Evolutionary conservation across 257 asterid genomes (phyloP).

Genomic region (Verbena officinalis): DNA sequence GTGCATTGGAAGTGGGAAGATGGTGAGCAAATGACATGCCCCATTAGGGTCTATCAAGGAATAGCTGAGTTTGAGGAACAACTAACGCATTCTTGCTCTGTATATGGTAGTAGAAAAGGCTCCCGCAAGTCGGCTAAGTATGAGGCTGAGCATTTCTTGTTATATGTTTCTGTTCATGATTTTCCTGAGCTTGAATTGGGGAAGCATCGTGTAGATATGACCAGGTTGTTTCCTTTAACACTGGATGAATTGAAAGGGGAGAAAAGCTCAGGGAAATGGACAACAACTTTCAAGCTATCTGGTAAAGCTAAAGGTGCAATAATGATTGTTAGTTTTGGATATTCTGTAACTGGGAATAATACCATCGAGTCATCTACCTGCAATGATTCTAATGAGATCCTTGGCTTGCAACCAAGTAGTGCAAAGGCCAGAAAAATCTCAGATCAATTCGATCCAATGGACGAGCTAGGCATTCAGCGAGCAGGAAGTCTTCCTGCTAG

Average conservation of each 20-base stretch:
- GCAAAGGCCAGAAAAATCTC: conserved; percentile 31
- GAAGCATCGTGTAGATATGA: conserved; percentile 81
- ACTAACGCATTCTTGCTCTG: conserved; percentile 70
- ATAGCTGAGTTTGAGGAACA: conserved; percentile 78
- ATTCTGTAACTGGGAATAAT: conserved; percentile 53
- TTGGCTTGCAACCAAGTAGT: conserved; percentile 38
- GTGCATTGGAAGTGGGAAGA: conserved; percentile 93
- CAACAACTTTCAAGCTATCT: conserved; percentile 83
- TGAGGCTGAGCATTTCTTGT: conserved; percentile 76
- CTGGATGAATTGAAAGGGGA: conserved; percentile 89
- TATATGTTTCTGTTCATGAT: conserved; percentile 68
- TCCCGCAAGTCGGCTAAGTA: conserved; percentile 85
- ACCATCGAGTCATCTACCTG: conserved; percentile 29
- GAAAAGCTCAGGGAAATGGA: conserved; percentile 89
- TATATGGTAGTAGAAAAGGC: conserved; percentile 80
- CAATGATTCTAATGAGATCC: conserved; percentile 39
- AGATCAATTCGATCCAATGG: conserved; percentile 37
- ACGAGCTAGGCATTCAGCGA: conserved; percentile 44
- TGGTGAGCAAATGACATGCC: conserved; percentile 62
- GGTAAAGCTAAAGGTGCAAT: conserved; percentile 86
- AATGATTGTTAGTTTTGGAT: conserved; percentile 81
- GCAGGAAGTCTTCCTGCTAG: conserved; percentile 68
- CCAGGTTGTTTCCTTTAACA: conserved; percentile 90
- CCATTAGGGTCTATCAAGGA: conserved; percentile 63
- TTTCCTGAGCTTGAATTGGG: conserved; percentile 87